Conservation (phyloP, 2,329 filamentous ascomycete species). For the Colletotrichum destructivum region DNA sequence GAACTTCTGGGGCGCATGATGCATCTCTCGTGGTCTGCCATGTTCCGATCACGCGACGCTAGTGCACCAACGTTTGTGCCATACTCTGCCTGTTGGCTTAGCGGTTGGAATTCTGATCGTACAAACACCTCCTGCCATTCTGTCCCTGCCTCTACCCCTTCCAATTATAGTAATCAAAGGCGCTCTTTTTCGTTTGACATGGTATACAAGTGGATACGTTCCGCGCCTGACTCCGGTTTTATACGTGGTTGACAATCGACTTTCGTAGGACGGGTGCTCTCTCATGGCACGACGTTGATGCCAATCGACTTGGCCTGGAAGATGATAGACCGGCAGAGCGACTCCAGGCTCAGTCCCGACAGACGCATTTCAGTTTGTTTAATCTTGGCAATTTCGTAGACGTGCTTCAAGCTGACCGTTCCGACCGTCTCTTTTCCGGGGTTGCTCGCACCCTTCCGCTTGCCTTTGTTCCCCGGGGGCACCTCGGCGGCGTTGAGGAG, state of each 20-base stretch:
- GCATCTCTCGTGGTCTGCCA: not conserved
- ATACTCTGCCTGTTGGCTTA: constrained; percentile 19
- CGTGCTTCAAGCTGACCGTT: constrained; percentile 90
- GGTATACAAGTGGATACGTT: constrained; percentile 37
- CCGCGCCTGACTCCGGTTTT: constrained; percentile 38
- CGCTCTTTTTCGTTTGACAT: constrained; percentile 29
- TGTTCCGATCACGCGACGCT: constrained; percentile 31
- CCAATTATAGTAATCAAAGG: constrained; percentile 33
- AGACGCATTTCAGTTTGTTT: constrained; percentile 85
- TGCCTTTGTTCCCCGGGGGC: constrained; percentile 79
- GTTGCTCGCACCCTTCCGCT: constrained; percentile 82
- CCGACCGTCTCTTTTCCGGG: constrained; percentile 86
- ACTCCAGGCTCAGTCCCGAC: constrained; percentile 79
- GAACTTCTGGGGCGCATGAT: constrained; percentile 12
- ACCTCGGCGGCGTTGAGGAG: constrained; percentile 88
- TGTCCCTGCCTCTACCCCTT: constrained; percentile 14
- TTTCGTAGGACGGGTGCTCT: constrained; percentile 7
- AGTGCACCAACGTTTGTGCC: constrained; percentile 13
- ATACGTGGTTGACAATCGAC: constrained; percentile 23
- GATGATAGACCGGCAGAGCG: constrained; percentile 81
- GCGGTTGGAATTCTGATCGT: constrained; percentile 36
- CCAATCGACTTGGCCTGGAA: constrained; percentile 83
- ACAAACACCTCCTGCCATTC: constrained; percentile 28
- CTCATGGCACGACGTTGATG: constrained; percentile 76
- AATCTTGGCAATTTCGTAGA: constrained; percentile 98